phyloP scores from a whole-genome alignment of 208 protist genomes.

The Acanthamoeba lenticulata region DNA sequence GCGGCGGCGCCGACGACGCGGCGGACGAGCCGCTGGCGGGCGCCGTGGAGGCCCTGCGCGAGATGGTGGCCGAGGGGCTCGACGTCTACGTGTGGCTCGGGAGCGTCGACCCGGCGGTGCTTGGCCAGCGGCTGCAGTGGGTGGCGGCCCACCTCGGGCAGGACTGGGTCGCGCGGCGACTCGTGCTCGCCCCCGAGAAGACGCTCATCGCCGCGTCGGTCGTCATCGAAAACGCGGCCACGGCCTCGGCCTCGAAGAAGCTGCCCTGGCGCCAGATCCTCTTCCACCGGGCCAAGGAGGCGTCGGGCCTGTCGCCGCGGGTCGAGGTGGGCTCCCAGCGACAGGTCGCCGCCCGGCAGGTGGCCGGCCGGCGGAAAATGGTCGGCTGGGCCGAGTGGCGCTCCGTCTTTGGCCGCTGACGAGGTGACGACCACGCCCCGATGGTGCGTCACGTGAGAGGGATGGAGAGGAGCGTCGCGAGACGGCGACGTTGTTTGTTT shows the following conservation, averaged over 20 bases:
- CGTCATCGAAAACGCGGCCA: not conserved
- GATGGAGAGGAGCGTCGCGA: too few relatives aligned
- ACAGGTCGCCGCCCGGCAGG: not conserved
- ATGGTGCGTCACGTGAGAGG: too few relatives aligned
- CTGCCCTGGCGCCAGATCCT: constrained; percentile 18
- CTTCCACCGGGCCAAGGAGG: constrained; percentile 30
- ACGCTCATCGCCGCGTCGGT: not conserved
- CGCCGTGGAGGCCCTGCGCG: not conserved
- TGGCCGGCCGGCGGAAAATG: too few relatives aligned
- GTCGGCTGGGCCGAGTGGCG: constrained; percentile 26
- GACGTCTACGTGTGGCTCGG: constrained; percentile 9
- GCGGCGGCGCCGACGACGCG: too few relatives aligned
- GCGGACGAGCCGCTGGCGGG: not conserved
- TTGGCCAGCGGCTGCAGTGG: not conserved
- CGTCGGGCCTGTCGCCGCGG: not conserved
- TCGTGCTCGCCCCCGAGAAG: constrained; percentile 6
- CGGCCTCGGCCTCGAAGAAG: not conserved
- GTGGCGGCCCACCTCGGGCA: not conserved
- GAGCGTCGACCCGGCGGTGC: not conserved
- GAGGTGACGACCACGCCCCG: too few relatives aligned
- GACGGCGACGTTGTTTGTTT: too few relatives aligned
- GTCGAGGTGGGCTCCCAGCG: not conserved
- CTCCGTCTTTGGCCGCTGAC: not conserved
- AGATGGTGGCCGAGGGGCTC: not conserved
- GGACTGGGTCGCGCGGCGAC: not conserved